These are phyloP conservation scores for Emericellopsis atlantica DNA, from an alignment of 2,329 filamentous ascomycete species.

Conservation along the genomic window DNA sequence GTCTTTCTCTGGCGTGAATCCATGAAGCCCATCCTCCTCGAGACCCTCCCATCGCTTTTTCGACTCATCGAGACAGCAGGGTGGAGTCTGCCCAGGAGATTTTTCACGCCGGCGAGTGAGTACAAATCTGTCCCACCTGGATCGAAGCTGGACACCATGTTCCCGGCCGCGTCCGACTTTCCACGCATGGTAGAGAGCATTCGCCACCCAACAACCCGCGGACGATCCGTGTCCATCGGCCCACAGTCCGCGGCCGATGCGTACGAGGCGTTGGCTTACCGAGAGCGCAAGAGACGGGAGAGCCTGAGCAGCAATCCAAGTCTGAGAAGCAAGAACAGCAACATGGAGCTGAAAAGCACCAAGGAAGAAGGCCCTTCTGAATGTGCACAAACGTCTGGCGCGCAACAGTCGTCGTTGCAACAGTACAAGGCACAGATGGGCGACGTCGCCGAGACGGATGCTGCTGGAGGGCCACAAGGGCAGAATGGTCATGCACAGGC, in stretches of 20 bases:
- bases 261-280: constrained; percentile 87
- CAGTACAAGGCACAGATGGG: constrained; percentile 68
- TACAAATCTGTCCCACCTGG: constrained; percentile 70
- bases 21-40: constrained; percentile 75
- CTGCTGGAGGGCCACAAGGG: not conserved
- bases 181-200: constrained; percentile 73
- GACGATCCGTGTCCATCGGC: constrained; percentile 76
- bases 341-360: constrained; percentile 24
- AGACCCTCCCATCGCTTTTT: constrained; percentile 72
- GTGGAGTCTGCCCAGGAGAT: constrained; percentile 70
- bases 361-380: constrained; percentile 24
- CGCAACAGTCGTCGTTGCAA: constrained; percentile 35
- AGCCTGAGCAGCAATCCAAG: constrained; percentile 39
- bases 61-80: constrained; percentile 71
- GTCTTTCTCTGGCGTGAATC: constrained; percentile 85
- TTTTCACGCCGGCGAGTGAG: constrained; percentile 82
- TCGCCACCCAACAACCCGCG: constrained; percentile 56
- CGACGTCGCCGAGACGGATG: constrained; percentile 31
- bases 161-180: constrained; percentile 81
- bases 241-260: constrained; percentile 94
- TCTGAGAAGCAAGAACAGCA: constrained; percentile 28
- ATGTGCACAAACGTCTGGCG: constrained; percentile 28
- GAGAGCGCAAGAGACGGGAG: constrained; percentile 50
- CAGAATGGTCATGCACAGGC: too few relatives aligned
- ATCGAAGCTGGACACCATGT: constrained; percentile 66